A percentile compares a stretch with the other conserved stretches of the same genome.
Conservation (phyloP, 1,139 yeast species). For the Yamadazyma atlantica region DNA sequence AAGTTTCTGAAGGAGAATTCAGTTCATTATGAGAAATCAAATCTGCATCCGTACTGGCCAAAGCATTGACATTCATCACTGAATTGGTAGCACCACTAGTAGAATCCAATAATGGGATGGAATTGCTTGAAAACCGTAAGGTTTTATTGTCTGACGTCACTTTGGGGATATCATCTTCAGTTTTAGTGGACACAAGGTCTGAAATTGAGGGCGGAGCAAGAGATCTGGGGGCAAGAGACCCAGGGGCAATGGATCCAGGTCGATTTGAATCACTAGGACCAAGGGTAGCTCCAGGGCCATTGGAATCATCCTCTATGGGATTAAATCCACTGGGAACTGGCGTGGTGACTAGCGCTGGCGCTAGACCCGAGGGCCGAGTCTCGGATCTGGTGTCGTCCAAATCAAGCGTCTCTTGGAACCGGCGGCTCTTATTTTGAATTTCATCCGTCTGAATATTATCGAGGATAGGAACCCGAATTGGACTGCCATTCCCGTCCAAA, state of each 20-base stretch:
- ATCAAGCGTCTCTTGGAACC: constrained; percentile 12
- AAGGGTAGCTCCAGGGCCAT: too few relatives aligned
- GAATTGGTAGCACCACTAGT: constrained; percentile 30
- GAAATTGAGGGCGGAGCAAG: neutral
- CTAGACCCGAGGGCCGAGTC: constrained; percentile 1
- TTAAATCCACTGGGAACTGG: too few relatives aligned
- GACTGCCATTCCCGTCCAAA: constrained; percentile 4
- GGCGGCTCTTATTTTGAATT: constrained; percentile 8
- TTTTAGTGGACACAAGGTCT: neutral
- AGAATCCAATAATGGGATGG: constrained; percentile 16
- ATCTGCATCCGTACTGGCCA: constrained; percentile 23
- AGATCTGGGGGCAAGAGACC: neutral
- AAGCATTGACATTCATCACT: constrained; percentile 33
- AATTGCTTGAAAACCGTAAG: constrained; percentile 27
- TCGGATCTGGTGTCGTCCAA: neutral
- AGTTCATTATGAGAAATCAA: constrained; percentile 1
- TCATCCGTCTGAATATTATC: constrained; percentile 1
- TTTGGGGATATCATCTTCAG: constrained; percentile 16
- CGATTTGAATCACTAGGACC: too few relatives aligned
- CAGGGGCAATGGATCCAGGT: too few relatives aligned
- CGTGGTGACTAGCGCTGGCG: too few relatives aligned
- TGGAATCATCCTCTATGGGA: too few relatives aligned
- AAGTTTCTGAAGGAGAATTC: too few relatives aligned
- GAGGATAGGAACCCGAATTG: neutral
- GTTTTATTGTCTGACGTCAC: constrained; percentile 35